These are phyloP conservation scores for Nicotiana paniculata DNA, from an alignment of 257 asterid species.

Conservation along the genomic window DNA sequence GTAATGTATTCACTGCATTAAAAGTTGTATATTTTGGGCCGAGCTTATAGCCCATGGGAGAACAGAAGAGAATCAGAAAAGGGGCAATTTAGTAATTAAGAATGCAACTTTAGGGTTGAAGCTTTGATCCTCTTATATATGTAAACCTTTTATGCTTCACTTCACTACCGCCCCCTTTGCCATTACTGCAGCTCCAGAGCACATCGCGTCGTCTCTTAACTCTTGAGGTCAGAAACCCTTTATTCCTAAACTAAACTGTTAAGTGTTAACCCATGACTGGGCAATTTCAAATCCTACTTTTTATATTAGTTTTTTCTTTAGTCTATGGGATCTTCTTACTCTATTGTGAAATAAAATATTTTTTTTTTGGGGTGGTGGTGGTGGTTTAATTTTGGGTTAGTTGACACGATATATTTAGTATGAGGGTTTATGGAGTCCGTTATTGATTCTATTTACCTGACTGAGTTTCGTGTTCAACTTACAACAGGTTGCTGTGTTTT, in stretches of 20 bases:
- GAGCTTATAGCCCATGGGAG: not conserved
- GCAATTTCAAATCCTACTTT: no score
- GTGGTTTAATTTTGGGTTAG: not conserved
- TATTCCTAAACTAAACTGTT: not conserved
- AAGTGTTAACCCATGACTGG: not conserved
- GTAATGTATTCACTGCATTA: no score
- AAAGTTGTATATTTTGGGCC: not conserved
- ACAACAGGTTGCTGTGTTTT: slow-evolving; percentile 6
- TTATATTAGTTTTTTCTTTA: not conserved
- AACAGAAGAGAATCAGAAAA: not conserved
- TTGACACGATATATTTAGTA: slow-evolving; percentile 9
- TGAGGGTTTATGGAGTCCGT: slow-evolving; percentile 10
- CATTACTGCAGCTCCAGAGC: not conserved
- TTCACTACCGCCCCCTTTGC: not conserved
- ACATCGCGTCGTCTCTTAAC: not conserved
- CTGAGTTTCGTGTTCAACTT: slow-evolving; percentile 11
- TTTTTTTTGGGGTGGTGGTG: not conserved
- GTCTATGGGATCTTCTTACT: not conserved
- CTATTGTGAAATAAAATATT: not conserved
- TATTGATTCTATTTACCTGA: slow-evolving; percentile 11
- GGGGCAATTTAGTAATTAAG: not conserved
- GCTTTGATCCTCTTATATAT: not conserved
- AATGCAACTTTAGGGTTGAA: not conserved
- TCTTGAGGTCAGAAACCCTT: not conserved
- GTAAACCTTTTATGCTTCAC: not conserved